Percentiles rank a stretch among this genome's conserved stretches.
These are phyloP conservation scores for Colletotrichum liriopes DNA, from an alignment of 2,329 filamentous ascomycete species.

Conservation along the genomic window DNA sequence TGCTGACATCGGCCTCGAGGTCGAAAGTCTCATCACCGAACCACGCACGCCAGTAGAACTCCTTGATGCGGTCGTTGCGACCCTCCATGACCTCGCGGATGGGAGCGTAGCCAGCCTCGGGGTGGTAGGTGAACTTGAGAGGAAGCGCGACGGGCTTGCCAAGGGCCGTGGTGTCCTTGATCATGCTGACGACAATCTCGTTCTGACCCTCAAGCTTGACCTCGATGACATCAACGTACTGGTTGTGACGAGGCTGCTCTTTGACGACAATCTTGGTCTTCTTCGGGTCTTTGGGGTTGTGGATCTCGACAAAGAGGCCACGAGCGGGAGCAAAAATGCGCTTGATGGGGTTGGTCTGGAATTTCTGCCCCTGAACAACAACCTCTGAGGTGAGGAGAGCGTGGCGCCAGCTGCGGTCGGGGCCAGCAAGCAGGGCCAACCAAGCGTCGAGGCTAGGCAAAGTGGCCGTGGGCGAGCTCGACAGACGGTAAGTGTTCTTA, in stretches of 20 bases:
- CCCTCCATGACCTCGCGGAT: conserved; percentile 97
- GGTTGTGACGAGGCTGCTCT: conserved; percentile 88
- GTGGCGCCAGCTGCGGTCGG: conserved; percentile 91
- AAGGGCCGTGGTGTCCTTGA: conserved; percentile 92
- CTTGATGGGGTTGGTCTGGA: conserved; percentile 96
- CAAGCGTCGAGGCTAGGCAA: conserved; percentile 87
- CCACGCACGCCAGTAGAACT: conserved; percentile 99
- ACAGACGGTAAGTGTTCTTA: conserved; percentile 89
- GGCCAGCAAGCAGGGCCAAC: conserved; percentile 89
- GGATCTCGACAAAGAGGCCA: conserved; percentile 91
- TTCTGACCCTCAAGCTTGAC: conserved; percentile 82
- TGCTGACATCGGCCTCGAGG: conserved; percentile 87
- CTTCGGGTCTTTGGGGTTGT: conserved; percentile 83
- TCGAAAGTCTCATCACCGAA: conserved; percentile 90
- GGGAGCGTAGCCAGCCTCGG: conserved; percentile 96
- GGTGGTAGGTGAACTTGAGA: conserved; percentile 92
- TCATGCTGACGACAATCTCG: conserved; percentile 90
- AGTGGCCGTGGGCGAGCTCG: conserved; percentile 79
- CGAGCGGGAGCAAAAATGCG: conserved; percentile 89
- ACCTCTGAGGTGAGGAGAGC: conserved; percentile 95
- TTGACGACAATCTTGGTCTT: conserved; percentile 90
- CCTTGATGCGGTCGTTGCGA: conserved; percentile 98
- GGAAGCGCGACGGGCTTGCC: conserved; percentile 86
- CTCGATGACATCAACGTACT: conserved; percentile 90
- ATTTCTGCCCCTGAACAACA: conserved; percentile 94